Percentiles rank a stretch among this genome's conserved stretches.
Conservation (phyloP, 345 rosid genomes). For the Linum tenue region DNA sequence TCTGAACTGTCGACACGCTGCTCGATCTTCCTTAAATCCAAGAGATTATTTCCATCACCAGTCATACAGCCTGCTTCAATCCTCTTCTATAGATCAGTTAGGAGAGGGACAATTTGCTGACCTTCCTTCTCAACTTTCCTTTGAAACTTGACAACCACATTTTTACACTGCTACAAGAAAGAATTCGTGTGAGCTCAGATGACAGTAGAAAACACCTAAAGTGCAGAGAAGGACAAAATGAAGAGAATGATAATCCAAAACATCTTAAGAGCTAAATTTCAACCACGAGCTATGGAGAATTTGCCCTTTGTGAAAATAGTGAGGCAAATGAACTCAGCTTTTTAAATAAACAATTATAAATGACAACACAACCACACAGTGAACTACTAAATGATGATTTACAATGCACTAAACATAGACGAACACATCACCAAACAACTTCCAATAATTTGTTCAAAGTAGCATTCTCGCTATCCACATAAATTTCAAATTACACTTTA, state of each 20-base stretch:
- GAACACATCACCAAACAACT: too few species aligned
- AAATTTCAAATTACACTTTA: too few species aligned
- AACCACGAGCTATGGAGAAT: neutral
- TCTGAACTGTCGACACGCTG: conserved; percentile 71
- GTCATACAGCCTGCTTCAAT: conserved; percentile 55
- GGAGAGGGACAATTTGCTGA: conserved; percentile 82
- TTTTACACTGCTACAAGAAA: conserved; percentile 63
- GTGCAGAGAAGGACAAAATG: neutral
- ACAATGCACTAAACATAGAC: neutral
- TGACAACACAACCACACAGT: neutral
- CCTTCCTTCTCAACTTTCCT: conserved; percentile 91
- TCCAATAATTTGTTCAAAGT: too few species aligned
- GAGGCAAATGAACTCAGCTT: neutral
- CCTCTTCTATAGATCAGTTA: conserved; percentile 82
- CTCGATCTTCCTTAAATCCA: conserved; percentile 86
- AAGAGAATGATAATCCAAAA: too few species aligned
- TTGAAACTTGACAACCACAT: conserved; percentile 79
- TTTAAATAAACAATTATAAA: neutral
- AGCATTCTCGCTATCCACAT: too few species aligned
- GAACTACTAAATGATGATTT: neutral
- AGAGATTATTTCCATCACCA: conserved; percentile 55
- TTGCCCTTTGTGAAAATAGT: neutral
- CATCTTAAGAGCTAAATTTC: neutral
- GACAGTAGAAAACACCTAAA: neutral
- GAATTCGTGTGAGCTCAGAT: conserved; percentile 15